Percentiles rank a stretch among this genome's conserved stretches.
phyloP scores from a whole-genome alignment of 805 yeast species.

The Wickerhamiella siamensis region DNA sequence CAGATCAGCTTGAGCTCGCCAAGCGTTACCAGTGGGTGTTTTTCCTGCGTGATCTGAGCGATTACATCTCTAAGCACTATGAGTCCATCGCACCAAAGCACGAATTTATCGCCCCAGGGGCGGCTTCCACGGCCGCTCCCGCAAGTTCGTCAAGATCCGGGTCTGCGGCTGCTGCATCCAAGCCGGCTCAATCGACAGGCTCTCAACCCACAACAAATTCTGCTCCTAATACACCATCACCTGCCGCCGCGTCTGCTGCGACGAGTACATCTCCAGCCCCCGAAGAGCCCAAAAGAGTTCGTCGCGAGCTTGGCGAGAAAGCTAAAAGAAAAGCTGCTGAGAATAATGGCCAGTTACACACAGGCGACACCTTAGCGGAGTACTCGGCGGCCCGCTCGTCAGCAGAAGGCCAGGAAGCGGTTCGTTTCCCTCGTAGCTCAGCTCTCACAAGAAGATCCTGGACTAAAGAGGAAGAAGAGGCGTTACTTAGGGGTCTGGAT shows the following conservation, averaged over 20 bases:
- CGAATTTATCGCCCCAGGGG: neutral
- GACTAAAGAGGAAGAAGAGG: slow-evolving; percentile 80
- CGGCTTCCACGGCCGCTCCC: neutral
- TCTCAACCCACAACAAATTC: neutral
- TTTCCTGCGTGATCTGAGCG: slow-evolving; percentile 65
- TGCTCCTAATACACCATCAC: neutral
- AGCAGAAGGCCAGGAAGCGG: slow-evolving; percentile 16
- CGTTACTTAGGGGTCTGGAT: slow-evolving; percentile 66
- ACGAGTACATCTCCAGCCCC: neutral
- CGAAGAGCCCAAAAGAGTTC: neutral
- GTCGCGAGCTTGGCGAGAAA: slow-evolving; percentile 10
- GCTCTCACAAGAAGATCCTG: slow-evolving; percentile 47
- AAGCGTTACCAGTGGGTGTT: slow-evolving; percentile 76
- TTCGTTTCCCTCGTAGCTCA: slow-evolving; percentile 12
- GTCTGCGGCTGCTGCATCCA: neutral
- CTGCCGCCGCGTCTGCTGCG: neutral
- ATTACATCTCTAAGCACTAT: slow-evolving; percentile 51
- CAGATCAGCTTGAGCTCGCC: slow-evolving; percentile 38
- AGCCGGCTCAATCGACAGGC: neutral
- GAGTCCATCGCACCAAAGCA: slow-evolving; percentile 4
- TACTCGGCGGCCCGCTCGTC: slow-evolving; percentile 19
- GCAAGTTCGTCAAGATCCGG: neutral
- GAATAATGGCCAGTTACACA: slow-evolving; percentile 4
- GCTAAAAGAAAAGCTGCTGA: slow-evolving; percentile 6
- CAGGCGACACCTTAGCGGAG: slow-evolving; percentile 16